phyloP scores from a whole-genome alignment of 2,329 filamentous ascomycete genomes.

The Ophiocordyceps sinensis region DNA sequence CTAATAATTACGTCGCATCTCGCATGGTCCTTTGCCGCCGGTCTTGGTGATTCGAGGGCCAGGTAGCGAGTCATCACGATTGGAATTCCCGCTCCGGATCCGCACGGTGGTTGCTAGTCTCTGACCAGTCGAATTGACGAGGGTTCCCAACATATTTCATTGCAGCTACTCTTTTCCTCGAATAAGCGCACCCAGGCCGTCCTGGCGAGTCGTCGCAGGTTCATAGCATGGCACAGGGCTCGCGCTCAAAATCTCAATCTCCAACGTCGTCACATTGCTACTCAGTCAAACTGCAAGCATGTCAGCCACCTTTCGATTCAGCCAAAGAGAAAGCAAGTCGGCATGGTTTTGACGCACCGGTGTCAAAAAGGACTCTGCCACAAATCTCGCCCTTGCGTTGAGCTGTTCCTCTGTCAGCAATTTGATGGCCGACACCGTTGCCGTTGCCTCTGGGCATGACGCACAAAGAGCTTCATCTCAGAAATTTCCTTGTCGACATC shows the following conservation, averaged over 20 bases:
- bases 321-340: too few relatives aligned
- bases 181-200: neutral
- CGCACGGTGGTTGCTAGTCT: too few relatives aligned
- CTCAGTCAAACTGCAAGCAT: slow-evolving; percentile 18
- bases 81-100: neutral
- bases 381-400: slow-evolving; percentile 92
- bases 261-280: neutral
- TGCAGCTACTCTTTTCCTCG: neutral
- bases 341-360: slow-evolving; percentile 39
- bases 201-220: neutral
- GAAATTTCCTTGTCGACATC: slow-evolving; percentile 99
- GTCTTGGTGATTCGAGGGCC: too few relatives aligned
- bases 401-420: slow-evolving; percentile 39
- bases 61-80: neutral
- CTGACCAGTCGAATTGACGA: neutral
- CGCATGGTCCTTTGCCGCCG: too few relatives aligned
- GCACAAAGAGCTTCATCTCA: slow-evolving; percentile 98
- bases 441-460: slow-evolving; percentile 18
- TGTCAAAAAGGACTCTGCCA: slow-evolving; percentile 95
- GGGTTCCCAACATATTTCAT: neutral
- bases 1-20: too few relatives aligned
- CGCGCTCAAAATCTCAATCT: too few relatives aligned
- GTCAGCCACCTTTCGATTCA: neutral
- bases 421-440: neutral
- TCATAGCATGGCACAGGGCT: neutral